Evolutionary conservation across 495 filamentous ascomycete species (phyloP), one percentile per base, ranked within the genome.

Genomic region (Pseudomonodictys pantanalensis): DNA sequence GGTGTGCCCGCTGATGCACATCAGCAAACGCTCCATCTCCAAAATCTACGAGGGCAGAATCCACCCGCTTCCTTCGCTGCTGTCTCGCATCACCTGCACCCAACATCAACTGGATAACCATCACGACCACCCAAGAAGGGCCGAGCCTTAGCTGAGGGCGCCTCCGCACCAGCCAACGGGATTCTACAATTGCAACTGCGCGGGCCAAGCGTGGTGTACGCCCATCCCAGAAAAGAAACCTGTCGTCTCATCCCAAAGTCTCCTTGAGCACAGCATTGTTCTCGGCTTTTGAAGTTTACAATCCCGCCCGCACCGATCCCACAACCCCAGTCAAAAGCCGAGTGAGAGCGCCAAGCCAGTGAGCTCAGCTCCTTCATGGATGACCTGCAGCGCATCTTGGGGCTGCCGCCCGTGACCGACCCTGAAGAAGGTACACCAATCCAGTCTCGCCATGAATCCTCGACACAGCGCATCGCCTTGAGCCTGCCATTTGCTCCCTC

Each of bases 331-430:
- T 41, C 38, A 41, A 41, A 41, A 12, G 38, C 38, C 38, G 38
- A 41, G 38, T 12, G n/a, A n/a, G 38, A n/a, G 38, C 20, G 38
- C 32, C 32, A 8, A 7, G 32, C 32, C 15, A 15, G 15, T 41
- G 68, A 28, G 46, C 1, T 35, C 32, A 8, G 28, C n/a, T n/a
- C n/a, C n/a, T n/a, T n/a, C 62, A 64, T 66, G 78, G 41, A 52
- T 57, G 23, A 51, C 45, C 46, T 67, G 43, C 54, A 80, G 24
- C 59, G 20, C n/a, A 38, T 59, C 11, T 42, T 75, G 39, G 68
- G 67, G 2, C 58, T 64, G 6, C 71, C 71, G 6, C 71, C 71
- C 45, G 58, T 75, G 45, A 51, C 50, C 18, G 69, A 75, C 56
- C 62, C 61, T 7, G 61, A 72, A 54, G 72, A 74, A 70, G 72